Evolutionary conservation across 1,139 yeast species (phyloP).

Genomic region (Saccharomyces hybrid): DNA sequence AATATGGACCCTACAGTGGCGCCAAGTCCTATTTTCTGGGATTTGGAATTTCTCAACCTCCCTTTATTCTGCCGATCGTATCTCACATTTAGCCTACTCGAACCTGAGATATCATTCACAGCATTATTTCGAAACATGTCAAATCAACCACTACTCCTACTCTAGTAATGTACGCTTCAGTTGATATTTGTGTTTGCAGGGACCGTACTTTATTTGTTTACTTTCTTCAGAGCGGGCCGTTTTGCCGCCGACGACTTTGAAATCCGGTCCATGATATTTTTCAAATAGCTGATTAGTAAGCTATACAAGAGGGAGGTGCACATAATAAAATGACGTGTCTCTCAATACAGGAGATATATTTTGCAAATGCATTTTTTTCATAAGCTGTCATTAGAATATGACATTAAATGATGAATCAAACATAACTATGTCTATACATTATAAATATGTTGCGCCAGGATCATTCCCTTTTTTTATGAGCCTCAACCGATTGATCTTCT

Average conservation of each 20-base stretch:
- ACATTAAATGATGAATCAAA: not conserved
- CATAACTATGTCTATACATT: not conserved
- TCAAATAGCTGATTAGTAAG: not conserved
- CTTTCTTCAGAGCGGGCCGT: not conserved
- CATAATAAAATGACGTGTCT: too few species aligned
- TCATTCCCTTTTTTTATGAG: not conserved
- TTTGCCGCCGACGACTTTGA: not conserved
- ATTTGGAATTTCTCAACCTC: not conserved
- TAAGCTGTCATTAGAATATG: not conserved
- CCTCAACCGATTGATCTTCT: not conserved
- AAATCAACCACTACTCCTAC: not conserved
- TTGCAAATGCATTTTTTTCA: not conserved
- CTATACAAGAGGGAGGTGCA: not conserved
- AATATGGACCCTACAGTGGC: not conserved
- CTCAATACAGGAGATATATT: not conserved
- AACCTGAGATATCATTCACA: not conserved
- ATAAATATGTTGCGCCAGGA: not conserved
- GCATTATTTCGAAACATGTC: not conserved
- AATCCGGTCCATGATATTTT: not conserved
- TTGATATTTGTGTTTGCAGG: not conserved
- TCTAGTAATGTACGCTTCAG: not conserved
- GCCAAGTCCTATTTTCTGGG: not conserved
- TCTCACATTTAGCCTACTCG: not conserved
- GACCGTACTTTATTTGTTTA: too few species aligned
- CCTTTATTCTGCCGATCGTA: not conserved